A percentile compares a stretch with the other conserved stretches of the same genome.
Evolutionary conservation across 768 basidiomycete species (phyloP).

Genomic region (Clavulina sp.): DNA sequence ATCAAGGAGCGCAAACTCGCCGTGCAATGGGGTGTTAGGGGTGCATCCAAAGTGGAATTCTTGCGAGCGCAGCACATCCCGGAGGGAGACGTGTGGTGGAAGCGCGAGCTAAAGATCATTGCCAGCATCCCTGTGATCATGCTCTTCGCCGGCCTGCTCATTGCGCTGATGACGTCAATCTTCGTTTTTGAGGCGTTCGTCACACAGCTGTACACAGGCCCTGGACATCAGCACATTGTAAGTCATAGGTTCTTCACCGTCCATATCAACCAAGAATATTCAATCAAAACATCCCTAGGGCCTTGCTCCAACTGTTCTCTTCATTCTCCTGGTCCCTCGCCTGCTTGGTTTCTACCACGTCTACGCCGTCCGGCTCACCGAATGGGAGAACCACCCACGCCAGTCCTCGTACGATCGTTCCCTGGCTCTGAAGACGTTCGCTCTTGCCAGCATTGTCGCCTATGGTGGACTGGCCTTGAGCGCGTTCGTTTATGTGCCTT

Average conservation of each 20-base stretch:
- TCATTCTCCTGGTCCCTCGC: conserved; percentile 62
- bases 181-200: conserved; percentile 86
- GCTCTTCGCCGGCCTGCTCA: conserved; percentile 52
- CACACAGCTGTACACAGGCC: conserved; percentile 72
- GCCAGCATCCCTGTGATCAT: conserved; percentile 56
- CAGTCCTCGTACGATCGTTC: conserved; percentile 59
- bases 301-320: conserved; percentile 69
- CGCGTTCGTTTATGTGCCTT: conserved; percentile 93
- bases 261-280: not conserved
- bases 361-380: conserved; percentile 50
- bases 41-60: conserved; percentile 59
- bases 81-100: conserved; percentile 43
- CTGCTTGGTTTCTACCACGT: conserved; percentile 56
- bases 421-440: conserved; percentile 80
- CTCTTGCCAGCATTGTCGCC: conserved; percentile 72
- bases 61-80: conserved; percentile 41
- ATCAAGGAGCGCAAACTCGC: conserved; percentile 71
- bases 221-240: conserved; percentile 62
- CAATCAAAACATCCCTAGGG: conserved; percentile 27
- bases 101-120: conserved; percentile 46
- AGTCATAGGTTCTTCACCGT: conserved; percentile 18
- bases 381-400: conserved; percentile 85
- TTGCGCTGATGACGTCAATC: conserved; percentile 56
- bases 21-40: conserved; percentile 63
- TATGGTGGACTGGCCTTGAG: conserved; percentile 82